phyloP scores from a whole-genome alignment of 441 rosid species.

The Euphorbia celastroides region DNA sequence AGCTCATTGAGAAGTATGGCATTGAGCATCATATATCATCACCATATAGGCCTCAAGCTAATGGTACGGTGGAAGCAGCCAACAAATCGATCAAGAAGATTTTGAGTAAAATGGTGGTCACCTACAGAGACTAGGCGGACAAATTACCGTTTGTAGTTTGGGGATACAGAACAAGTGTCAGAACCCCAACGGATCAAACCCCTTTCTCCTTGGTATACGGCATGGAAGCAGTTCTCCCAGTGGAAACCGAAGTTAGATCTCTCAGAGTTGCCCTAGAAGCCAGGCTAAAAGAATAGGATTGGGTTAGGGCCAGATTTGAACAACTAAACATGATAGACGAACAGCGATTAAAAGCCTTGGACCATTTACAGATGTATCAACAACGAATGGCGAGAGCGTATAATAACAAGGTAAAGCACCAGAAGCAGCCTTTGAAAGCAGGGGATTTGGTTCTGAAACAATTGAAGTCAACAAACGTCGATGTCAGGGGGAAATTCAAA shows the following conservation, averaged over 20 bases:
- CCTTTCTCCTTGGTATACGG: too few species aligned
- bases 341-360: not conserved
- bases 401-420: too few species aligned
- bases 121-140: too few species aligned
- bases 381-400: too few species aligned
- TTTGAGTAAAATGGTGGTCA: too few species aligned
- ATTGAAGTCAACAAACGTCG: not conserved
- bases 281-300: too few species aligned
- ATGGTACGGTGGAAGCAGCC: not conserved
- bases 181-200: too few species aligned
- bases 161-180: too few species aligned
- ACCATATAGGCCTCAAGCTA: not conserved
- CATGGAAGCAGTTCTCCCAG: not conserved
- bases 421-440: not conserved
- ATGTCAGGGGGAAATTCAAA: too few species aligned
- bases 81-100: not conserved
- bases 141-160: too few species aligned
- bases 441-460: not conserved
- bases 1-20: not conserved
- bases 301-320: not conserved
- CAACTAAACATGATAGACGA: too few species aligned
- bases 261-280: not conserved
- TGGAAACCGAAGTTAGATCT: not conserved
- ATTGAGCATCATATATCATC: not conserved
- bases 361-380: not conserved